Evolutionary conservation across 2,329 filamentous ascomycete species (phyloP).

Genomic region (Hirsutella thompsonii): DNA sequence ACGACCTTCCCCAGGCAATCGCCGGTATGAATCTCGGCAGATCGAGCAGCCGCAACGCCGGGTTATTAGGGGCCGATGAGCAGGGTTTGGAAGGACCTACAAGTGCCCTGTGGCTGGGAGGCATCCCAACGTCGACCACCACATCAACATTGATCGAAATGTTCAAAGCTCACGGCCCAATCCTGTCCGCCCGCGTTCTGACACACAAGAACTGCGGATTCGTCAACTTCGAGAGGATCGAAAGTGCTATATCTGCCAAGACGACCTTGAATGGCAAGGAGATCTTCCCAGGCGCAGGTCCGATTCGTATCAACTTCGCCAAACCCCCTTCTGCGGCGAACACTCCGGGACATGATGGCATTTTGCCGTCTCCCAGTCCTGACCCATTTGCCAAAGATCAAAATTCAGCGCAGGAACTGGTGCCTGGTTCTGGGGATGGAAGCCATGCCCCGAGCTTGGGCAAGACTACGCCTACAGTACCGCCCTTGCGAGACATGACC

Average conservation of each 20-base stretch:
- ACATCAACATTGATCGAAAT: conserved; percentile 90
- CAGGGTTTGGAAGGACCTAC: conserved; percentile 78
- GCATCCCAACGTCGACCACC: conserved; percentile 92
- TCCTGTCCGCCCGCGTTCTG: conserved; percentile 81
- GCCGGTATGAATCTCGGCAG: conserved; percentile 64
- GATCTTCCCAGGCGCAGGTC: conserved; percentile 92
- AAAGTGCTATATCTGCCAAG: conserved; percentile 84
- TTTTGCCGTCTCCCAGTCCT: conserved; percentile 83
- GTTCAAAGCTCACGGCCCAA: conserved; percentile 85
- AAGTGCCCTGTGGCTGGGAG: conserved; percentile 90
- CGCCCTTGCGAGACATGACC: conserved; percentile 65
- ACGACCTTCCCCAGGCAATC: conserved; percentile 69
- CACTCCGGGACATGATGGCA: conserved; percentile 77
- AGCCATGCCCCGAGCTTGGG: conserved; percentile 16
- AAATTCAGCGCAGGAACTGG: conserved; percentile 23
- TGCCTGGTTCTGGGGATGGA: conserved; percentile 21
- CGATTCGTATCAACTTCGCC: conserved; percentile 91
- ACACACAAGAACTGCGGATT: conserved; percentile 99
- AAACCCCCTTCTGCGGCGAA: conserved; percentile 86
- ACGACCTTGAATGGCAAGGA: conserved; percentile 87
- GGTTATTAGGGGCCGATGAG: conserved; percentile 61
- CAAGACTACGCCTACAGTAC: conserved; percentile 48
- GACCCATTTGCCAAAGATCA: conserved; percentile 60
- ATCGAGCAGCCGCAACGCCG: conserved; percentile 52
- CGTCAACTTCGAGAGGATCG: conserved; percentile 87